These are phyloP conservation scores for Adansonia digitata DNA, from an alignment of 345 rosid species.

Conservation along the genomic window DNA sequence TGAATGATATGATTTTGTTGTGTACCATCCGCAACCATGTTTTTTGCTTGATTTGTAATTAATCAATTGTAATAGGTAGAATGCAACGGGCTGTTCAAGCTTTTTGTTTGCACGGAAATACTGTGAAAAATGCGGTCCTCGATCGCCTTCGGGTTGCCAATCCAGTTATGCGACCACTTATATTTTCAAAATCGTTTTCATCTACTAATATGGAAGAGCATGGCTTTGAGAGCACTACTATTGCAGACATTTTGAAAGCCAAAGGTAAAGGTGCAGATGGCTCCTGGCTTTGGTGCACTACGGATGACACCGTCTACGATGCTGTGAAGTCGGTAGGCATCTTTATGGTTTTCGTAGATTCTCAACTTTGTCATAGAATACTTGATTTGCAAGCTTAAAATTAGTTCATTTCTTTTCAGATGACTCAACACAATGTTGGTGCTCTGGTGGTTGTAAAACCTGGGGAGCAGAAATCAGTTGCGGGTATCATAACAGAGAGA, in stretches of 20 bases:
- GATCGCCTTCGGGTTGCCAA: too few relatives aligned
- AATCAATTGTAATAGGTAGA: too few relatives aligned
- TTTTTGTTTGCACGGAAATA: too few relatives aligned
- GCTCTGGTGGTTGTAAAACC: slow-evolving; percentile 94
- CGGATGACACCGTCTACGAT: slow-evolving; percentile 79
- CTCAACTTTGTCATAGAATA: background rate
- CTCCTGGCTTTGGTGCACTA: slow-evolving; percentile 99
- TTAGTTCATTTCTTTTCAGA: slow-evolving; percentile 33
- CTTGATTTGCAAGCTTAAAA: background rate
- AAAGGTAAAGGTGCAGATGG: slow-evolving; percentile 95
- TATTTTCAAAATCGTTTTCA: slow-evolving; percentile 46
- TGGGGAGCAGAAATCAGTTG: slow-evolving; percentile 79
- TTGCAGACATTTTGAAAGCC: slow-evolving; percentile 63
- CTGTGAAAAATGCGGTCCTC: too few relatives aligned
- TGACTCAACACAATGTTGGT: slow-evolving; percentile 98
- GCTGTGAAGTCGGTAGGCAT: slow-evolving; percentile 87
- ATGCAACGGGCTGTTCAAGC: too few relatives aligned
- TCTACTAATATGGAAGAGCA: slow-evolving; percentile 82
- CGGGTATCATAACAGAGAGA: slow-evolving; percentile 97
- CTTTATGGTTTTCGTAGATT: background rate
- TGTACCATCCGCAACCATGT: too few relatives aligned
- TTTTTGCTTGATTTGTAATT: too few relatives aligned
- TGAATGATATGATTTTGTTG: too few relatives aligned
- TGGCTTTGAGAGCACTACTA: slow-evolving; percentile 88
- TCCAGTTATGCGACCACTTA: too few relatives aligned